phyloP scores from a whole-genome alignment of 805 yeast genomes.

The Ogataea siamensis region DNA sequence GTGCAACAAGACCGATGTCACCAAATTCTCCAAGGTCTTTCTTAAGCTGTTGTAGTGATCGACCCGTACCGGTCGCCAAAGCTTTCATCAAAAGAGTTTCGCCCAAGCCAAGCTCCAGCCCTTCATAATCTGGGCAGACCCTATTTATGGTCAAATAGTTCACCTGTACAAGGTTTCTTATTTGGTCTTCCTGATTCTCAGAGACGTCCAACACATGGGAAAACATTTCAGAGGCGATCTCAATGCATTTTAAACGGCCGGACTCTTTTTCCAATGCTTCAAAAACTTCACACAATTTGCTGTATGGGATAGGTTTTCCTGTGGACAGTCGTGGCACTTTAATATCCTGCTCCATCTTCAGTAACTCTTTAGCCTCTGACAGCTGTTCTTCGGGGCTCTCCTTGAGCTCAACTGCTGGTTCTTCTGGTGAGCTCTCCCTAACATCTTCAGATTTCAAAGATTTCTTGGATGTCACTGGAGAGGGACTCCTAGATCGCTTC shows the following conservation, averaged over 20 bases:
- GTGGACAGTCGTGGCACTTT: not conserved
- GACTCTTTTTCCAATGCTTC: slow-evolving; percentile 77
- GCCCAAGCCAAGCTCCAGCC: slow-evolving; percentile 89
- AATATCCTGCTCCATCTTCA: slow-evolving; percentile 10
- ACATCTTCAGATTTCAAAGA: slow-evolving; percentile 1
- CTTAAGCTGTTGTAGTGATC: slow-evolving; percentile 67
- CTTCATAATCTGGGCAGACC: slow-evolving; percentile 95
- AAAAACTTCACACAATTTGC: slow-evolving; percentile 59
- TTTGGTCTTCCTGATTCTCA: slow-evolving; percentile 31
- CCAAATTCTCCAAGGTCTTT: slow-evolving; percentile 76
- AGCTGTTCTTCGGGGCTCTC: slow-evolving; percentile 6
- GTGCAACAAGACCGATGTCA: slow-evolving; percentile 88
- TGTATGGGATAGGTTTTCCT: slow-evolving; percentile 34
- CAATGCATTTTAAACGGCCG: slow-evolving; percentile 78
- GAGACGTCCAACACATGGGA: slow-evolving; percentile 55
- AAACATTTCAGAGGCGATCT: slow-evolving; percentile 72
- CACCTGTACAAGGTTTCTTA: slow-evolving; percentile 55
- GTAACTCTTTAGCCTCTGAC: slow-evolving; percentile 21
- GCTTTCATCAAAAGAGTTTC: slow-evolving; percentile 88
- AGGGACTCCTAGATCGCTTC: slow-evolving; percentile 15
- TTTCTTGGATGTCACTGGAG: slow-evolving; percentile 5
- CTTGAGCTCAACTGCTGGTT: slow-evolving; percentile 15
- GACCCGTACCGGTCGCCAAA: slow-evolving; percentile 85
- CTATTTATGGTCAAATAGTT: slow-evolving; percentile 85
- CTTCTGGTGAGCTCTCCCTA: slow-evolving; percentile 1